These are phyloP conservation scores for Didymella glomerata DNA, from an alignment of 2,329 filamentous ascomycete species.

Conservation along the genomic window DNA sequence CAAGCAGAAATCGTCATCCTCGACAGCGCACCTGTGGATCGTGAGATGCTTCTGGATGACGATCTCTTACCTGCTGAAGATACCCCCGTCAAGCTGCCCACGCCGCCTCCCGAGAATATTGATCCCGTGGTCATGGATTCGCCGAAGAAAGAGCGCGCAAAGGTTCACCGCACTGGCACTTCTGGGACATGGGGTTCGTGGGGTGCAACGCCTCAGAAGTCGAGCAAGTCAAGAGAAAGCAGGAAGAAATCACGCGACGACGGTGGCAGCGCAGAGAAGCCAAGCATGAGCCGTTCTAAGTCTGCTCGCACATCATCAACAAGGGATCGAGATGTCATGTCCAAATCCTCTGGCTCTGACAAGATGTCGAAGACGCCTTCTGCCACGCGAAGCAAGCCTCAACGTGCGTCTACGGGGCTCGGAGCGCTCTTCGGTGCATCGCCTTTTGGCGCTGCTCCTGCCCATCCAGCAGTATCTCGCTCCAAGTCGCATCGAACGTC, in stretches of 20 bases:
- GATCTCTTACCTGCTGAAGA: conserved; percentile 39
- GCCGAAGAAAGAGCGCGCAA: conserved; percentile 75
- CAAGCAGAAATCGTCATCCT: conserved; percentile 34
- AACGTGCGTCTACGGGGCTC: conserved; percentile 67
- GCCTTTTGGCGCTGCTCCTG: conserved; percentile 49
- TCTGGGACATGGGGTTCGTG: conserved; percentile 79
- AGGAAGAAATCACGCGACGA: conserved; percentile 46
- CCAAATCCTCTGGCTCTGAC: conserved; percentile 78
- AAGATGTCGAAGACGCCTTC: conserved; percentile 63
- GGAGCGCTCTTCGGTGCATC: conserved; percentile 67
- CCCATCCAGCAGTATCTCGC: conserved; percentile 61
- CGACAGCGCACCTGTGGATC: conserved; percentile 32
- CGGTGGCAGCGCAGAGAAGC: conserved; percentile 45
- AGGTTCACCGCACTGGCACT: conserved; percentile 74
- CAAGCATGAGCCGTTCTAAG: conserved; percentile 63
- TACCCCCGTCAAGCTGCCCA: conserved; percentile 54
- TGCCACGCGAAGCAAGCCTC: conserved; percentile 59
- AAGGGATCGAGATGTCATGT: conserved; percentile 69
- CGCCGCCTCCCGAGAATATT: conserved; percentile 57
- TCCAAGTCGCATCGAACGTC: conserved; percentile 73
- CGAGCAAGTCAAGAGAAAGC: conserved; percentile 54
- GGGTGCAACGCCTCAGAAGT: conserved; percentile 60
- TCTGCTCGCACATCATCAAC: conserved; percentile 58
- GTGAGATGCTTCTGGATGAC: conserved; percentile 32
- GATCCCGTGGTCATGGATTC: conserved; percentile 57